Conservation (phyloP, 345 rosid species). For the Gossypium australe region DNA sequence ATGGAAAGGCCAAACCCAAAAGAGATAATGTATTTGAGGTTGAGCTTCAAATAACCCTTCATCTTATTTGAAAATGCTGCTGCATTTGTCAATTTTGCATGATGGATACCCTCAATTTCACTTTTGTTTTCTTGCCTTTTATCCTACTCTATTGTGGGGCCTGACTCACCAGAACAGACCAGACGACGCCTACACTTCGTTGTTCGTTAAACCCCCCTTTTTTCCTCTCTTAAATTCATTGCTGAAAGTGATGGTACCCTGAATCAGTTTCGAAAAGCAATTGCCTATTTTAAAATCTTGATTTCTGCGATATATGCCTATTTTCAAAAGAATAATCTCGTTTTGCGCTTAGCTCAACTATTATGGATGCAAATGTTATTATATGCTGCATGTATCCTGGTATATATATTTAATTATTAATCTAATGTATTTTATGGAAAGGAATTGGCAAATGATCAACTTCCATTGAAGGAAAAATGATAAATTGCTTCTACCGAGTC, state of each 20-base stretch:
- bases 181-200: neutral
- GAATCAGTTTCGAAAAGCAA: neutral
- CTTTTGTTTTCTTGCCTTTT: neutral
- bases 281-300: neutral
- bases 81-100: constrained; percentile 5
- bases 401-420: no score
- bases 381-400: no score
- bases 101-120: neutral
- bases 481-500: neutral
- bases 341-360: no score
- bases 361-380: no score
- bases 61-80: neutral
- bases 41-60: constrained; percentile 1
- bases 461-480: neutral
- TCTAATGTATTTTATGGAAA: no score
- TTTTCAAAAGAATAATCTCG: no score
- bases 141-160: neutral
- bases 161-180: neutral
- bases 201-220: neutral
- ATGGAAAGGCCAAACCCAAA: neutral
- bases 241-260: constrained; percentile 5
- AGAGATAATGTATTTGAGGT: constrained; percentile 9
- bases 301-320: neutral
- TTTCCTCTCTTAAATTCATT: neutral
- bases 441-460: neutral